Conservation (phyloP, 345 rosid genomes). For the Lenwebbia sp. region DNA sequence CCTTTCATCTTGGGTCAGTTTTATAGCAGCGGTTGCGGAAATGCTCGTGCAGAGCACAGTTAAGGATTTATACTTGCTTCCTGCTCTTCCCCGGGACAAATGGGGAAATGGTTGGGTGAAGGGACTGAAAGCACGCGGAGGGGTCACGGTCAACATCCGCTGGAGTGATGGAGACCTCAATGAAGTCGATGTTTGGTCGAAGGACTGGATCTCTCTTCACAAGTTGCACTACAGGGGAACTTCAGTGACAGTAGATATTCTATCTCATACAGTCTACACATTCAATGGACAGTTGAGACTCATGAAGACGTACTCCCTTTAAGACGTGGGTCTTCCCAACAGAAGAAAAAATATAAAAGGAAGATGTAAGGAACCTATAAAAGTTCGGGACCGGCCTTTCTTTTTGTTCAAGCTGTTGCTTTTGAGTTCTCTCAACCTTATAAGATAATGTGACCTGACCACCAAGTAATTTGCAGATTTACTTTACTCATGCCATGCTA, state of each 20-base stretch:
- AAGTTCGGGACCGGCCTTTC: background rate
- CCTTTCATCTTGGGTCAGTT: slow-evolving; percentile 21
- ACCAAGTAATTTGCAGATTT: background rate
- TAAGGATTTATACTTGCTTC: slow-evolving; percentile 66
- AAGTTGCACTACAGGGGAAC: slow-evolving; percentile 45
- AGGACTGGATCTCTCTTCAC: slow-evolving; percentile 18
- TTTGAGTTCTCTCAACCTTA: background rate
- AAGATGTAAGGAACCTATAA: background rate
- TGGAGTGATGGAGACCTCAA: slow-evolving; percentile 80
- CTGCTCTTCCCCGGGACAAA: slow-evolving; percentile 76
- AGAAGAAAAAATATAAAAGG: too few relatives aligned
- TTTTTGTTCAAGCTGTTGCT: background rate
- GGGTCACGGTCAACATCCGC: slow-evolving; percentile 48
- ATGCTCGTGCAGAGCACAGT: slow-evolving; percentile 79
- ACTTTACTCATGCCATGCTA: background rate
- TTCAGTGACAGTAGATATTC: slow-evolving; percentile 18
- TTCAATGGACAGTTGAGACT: slow-evolving; percentile 40
- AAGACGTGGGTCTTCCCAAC: background rate
- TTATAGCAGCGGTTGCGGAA: slow-evolving; percentile 70
- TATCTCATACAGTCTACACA: slow-evolving; percentile 33
- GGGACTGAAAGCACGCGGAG: slow-evolving; percentile 76
- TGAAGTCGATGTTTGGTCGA: slow-evolving; percentile 47
- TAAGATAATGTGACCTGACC: background rate
- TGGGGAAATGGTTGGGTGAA: slow-evolving; percentile 69
- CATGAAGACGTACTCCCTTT: slow-evolving; percentile 12